phyloP scores from a whole-genome alignment of 2,329 filamentous ascomycete genomes.

The Xylaria sp. region DNA sequence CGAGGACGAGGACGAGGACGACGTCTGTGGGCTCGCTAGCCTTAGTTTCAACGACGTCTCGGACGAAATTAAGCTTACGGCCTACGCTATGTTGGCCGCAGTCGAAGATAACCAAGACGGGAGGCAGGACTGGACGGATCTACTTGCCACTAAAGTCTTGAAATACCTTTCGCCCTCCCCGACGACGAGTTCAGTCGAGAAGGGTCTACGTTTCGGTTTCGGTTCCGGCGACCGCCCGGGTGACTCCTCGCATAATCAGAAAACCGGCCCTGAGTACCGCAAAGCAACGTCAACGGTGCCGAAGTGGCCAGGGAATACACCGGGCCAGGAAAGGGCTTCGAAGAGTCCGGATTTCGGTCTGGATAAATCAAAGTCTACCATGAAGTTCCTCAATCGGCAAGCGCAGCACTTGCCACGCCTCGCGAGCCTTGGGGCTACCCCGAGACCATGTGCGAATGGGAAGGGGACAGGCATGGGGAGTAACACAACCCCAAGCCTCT shows the following conservation, averaged over 20 bases:
- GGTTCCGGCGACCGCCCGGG: not conserved
- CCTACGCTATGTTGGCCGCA: slow-evolving; percentile 15
- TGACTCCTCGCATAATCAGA: not conserved
- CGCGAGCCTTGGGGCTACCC: no score
- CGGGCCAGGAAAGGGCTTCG: not conserved
- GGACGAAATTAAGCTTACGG: slow-evolving; percentile 22
- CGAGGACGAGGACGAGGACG: not conserved
- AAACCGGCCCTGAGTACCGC: not conserved
- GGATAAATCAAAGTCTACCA: not conserved
- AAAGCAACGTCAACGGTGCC: not conserved
- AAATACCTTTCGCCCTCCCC: not conserved
- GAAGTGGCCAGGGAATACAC: not conserved
- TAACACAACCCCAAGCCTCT: slow-evolving; percentile 31
- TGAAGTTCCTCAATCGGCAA: not conserved
- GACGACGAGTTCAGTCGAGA: not conserved
- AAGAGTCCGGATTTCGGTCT: not conserved
- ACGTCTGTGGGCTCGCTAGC: slow-evolving; percentile 6
- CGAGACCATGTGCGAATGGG: no score
- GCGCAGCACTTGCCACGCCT: not conserved
- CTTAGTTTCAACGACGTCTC: slow-evolving; percentile 26
- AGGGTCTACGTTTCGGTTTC: not conserved
- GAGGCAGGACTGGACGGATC: slow-evolving; percentile 16
- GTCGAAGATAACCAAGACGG: not conserved
- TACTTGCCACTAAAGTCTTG: slow-evolving; percentile 13
- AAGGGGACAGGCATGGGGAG: slow-evolving; percentile 1